Percentiles rank a stretch among this genome's conserved stretches.
phyloP scores from a whole-genome alignment of 108 stramenopile species.

The Cyclotella cryptica region DNA sequence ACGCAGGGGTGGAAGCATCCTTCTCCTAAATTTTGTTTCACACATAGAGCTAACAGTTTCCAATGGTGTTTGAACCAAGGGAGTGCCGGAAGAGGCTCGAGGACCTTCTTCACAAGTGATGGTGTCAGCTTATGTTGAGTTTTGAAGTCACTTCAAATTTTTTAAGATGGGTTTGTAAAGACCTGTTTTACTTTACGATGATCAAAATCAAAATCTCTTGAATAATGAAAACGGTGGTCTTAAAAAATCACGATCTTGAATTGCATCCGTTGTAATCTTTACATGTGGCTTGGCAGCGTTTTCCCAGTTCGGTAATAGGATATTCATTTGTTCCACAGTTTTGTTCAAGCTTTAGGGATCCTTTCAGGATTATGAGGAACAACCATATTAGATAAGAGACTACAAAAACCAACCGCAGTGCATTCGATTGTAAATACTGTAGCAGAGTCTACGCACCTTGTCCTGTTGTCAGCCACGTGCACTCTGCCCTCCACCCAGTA shows the following conservation, averaged over 20 bases:
- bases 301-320: constrained; percentile 42
- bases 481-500: constrained; percentile 43
- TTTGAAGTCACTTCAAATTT: too few relatives aligned
- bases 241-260: background rate
- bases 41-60: too few relatives aligned
- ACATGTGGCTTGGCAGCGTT: constrained; percentile 37
- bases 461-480: constrained; percentile 42
- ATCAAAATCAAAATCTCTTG: too few relatives aligned
- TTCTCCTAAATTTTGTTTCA: too few relatives aligned
- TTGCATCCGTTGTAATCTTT: constrained; percentile 40
- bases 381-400: background rate
- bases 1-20: too few relatives aligned
- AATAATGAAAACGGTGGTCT: too few relatives aligned
- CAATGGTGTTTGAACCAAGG: too few relatives aligned
- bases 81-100: too few relatives aligned
- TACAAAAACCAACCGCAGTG: background rate
- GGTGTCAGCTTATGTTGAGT: too few relatives aligned
- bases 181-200: too few relatives aligned
- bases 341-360: constrained; percentile 28
- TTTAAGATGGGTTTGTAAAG: too few relatives aligned
- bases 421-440: background rate
- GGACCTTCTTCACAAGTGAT: too few relatives aligned
- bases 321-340: constrained; percentile 38
- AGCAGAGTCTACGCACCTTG: constrained; percentile 2
- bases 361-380: background rate